Base-by-base conservation (phyloP, 306 rosid species). In the Crotalaria pallida region DNA sequence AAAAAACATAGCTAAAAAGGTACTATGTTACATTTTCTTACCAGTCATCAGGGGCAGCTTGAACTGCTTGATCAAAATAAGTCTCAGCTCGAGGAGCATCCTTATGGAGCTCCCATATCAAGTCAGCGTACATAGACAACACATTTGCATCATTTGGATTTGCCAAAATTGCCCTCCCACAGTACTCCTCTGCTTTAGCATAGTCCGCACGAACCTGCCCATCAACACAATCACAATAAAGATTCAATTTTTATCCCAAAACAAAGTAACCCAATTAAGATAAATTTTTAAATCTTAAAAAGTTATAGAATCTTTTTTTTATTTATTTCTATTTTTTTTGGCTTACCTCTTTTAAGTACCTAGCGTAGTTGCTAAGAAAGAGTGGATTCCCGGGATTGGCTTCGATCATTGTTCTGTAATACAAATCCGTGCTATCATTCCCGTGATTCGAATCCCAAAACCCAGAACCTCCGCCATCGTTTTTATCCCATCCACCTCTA, bases 31-130 rank as follows among this genome's bases (percentile, higher is more conserved):
- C n/a, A n/a, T n/a, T 10, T 36, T 4, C 76, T 55, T 58, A 93
- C 98, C 94, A 73, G 56, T 93, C 90, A 73, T 87, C 90, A 0
- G 98, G 97, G 10, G 96, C 77, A 2, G 89, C 85, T 74, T 90
- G 75, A 58, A 88, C 84, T 2, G 97, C 98, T 76, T 85, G 90
- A 77, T 87, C 85, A 50, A 77, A 84, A 71, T 90, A 93, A 16
- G 60, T 34, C 58, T 88, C 83, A 5, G 98, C 97, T 31, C 93
- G 77, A n/a, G 82, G 47, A 71, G 93, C 87, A 72, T 93, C 98
- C 77, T 87, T 86, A 1, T 88, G 83, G 41, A 77, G 62, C 79
- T 77, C 74, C 98, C 97, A 94, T 63, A 91, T 76, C 85, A 94
- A 78, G 41, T 88, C 95, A 1, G 92, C 98, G 33, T 84, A 90